Conservation (phyloP, 768 basidiomycete genomes). For the Tricholoma sp. region DNA sequence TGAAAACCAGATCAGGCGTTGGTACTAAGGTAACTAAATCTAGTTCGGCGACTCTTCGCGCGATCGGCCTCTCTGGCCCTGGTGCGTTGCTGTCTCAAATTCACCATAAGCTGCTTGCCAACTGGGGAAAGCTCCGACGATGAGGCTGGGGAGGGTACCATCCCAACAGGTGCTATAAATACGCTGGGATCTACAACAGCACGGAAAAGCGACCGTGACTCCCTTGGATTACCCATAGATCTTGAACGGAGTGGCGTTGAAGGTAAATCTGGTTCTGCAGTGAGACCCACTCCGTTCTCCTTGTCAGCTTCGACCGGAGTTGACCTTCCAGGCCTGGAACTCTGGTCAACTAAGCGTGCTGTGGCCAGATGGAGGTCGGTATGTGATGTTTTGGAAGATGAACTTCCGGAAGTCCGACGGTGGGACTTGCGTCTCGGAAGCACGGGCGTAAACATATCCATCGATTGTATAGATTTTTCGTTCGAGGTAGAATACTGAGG, state of each 20-base stretch:
- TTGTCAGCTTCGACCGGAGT: conserved; percentile 27
- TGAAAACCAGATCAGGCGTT: neutral
- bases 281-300: conserved; percentile 34
- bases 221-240: conserved; percentile 3
- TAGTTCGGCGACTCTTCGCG: conserved; percentile 5
- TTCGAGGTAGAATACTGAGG: conserved; percentile 19
- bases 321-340: conserved; percentile 12
- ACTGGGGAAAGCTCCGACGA: conserved; percentile 73
- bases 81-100: conserved; percentile 46
- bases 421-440: conserved; percentile 24
- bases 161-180: conserved; percentile 41
- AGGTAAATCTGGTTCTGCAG: conserved; percentile 33
- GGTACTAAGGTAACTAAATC: too few species aligned
- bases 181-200: conserved; percentile 35
- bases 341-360: conserved; percentile 11
- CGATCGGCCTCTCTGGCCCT: conserved; percentile 33
- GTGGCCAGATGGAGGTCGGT: conserved; percentile 11
- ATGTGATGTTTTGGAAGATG: conserved; percentile 15
- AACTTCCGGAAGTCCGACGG: conserved; percentile 21
- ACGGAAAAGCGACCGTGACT: conserved; percentile 31
- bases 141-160: conserved; percentile 56
- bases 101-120: conserved; percentile 62
- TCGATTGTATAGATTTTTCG: conserved; percentile 13
- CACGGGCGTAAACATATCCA: conserved; percentile 27
- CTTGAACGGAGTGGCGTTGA: conserved; percentile 43